A percentile compares a stretch with the other conserved stretches of the same genome.
Conservation (phyloP, 2,329 filamentous ascomycete genomes). For the Beauveria australis region DNA sequence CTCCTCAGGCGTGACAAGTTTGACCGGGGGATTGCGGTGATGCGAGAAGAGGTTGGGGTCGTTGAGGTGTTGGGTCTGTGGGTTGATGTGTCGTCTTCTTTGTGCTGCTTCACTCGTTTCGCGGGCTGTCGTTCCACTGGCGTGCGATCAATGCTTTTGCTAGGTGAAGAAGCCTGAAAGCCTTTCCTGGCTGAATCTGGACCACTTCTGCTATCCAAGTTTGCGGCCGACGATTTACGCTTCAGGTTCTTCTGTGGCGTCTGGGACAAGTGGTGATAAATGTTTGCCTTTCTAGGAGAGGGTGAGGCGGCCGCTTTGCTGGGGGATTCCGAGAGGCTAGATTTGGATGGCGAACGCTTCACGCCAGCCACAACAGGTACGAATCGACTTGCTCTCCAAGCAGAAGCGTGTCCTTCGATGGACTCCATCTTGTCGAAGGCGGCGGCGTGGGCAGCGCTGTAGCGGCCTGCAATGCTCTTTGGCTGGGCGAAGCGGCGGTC, state of each 20-base stretch:
- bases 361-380: constrained; percentile 35
- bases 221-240: constrained; percentile 24
- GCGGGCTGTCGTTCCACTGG: constrained; percentile 31
- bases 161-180: constrained; percentile 15
- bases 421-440: constrained; percentile 98
- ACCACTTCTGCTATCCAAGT: constrained; percentile 20
- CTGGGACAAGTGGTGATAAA: constrained; percentile 16
- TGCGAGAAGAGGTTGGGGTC: constrained; percentile 13
- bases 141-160: constrained; percentile 15
- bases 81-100: constrained; percentile 60
- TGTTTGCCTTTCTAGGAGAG: background rate
- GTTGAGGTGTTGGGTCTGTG: background rate
- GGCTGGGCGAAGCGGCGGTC: constrained; percentile 70
- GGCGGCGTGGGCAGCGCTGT: constrained; percentile 76
- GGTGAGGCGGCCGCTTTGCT: constrained; percentile 41
- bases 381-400: constrained; percentile 54
- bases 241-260: constrained; percentile 28
- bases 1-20: constrained; percentile 57
- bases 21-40: constrained; percentile 33
- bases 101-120: constrained; percentile 64
- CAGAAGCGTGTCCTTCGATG: constrained; percentile 77
- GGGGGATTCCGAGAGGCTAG: constrained; percentile 43
- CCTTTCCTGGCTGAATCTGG: constrained; percentile 20
- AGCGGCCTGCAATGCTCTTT: constrained; percentile 70
- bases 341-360: constrained; percentile 38